phyloP scores from a whole-genome alignment of 768 basidiomycete genomes.

The Leccinum uliginosum region DNA sequence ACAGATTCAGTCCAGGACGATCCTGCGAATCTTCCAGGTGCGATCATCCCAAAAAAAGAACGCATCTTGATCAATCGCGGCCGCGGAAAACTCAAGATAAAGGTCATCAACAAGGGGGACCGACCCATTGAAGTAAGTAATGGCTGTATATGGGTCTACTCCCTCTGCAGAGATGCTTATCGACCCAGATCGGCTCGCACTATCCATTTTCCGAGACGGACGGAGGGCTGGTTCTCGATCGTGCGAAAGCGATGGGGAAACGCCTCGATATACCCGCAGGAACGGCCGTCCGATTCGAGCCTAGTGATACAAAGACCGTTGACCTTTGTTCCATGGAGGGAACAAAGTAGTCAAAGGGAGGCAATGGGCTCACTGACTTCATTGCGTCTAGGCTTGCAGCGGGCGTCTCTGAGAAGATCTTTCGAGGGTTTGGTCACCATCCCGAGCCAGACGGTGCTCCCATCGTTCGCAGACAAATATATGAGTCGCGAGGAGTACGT shows the following conservation, averaged over 20 bases:
- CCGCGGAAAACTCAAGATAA: slow-evolving; percentile 61
- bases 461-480: slow-evolving; percentile 47
- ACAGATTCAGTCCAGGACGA: slow-evolving; percentile 45
- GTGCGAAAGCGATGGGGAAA: slow-evolving; percentile 72
- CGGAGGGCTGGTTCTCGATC: slow-evolving; percentile 74
- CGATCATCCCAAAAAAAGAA: slow-evolving; percentile 61
- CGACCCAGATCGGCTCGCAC: slow-evolving; percentile 78
- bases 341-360: slow-evolving; percentile 67
- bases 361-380: slow-evolving; percentile 52
- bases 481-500: slow-evolving; percentile 74
- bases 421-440: slow-evolving; percentile 61
- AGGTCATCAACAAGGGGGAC: slow-evolving; percentile 88
- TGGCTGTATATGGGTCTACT: slow-evolving; percentile 7
- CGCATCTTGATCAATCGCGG: slow-evolving; percentile 74
- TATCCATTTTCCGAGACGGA: slow-evolving; percentile 95
- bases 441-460: slow-evolving; percentile 60
- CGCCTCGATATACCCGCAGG: slow-evolving; percentile 92
- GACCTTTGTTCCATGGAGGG: slow-evolving; percentile 73
- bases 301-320: slow-evolving; percentile 84
- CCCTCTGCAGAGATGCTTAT: slow-evolving; percentile 2
- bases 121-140: slow-evolving; percentile 80
- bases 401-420: slow-evolving; percentile 15
- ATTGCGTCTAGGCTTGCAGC: slow-evolving; percentile 51
- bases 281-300: slow-evolving; percentile 95
- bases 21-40: slow-evolving; percentile 63